Evolutionary conservation across 495 filamentous ascomycete genomes (phyloP), one percentile per base, ranked within the genome.

Genomic region (Filosporella fistucella): DNA sequence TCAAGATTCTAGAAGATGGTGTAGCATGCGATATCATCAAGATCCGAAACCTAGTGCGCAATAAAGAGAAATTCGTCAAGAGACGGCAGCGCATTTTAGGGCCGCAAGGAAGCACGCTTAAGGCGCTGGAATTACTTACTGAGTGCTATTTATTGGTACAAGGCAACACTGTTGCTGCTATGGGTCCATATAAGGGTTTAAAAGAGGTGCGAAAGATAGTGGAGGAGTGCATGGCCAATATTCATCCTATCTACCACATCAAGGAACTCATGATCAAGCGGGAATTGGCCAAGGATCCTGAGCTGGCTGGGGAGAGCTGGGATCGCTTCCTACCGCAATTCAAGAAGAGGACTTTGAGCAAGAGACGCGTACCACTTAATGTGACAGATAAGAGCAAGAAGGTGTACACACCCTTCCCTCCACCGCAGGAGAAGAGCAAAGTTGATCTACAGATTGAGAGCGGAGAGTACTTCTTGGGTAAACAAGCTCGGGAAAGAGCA

Each of bases 181-280:
- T 98, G 85, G 94, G 94, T 0, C 77, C 78, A 0, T 96, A 82
- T 69, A 94, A 95, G 65, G 89, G 90, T 12, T 66, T 99, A 34
- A 97, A 97, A 66, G 90, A 96, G 61, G 82, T 96, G 10, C 84
- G 94, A 40, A 74, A 89, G 14, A 82, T 97, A 7, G 77, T 99
- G 4, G 84, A 95, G 63, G 93, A 96, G 64, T 95, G 89, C 67
- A 97, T 99, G 94, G 80, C 80, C 26, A 99, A 99, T 63, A 82
- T 96, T 53, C 89, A 94, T 62, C 85, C 86, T 1, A 90, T 90
- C 56, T 95, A 94, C 66, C 81, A 91, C 59, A 91, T 99, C 71
- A 99, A 99, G 72, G 91, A 96, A 64, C 77, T 97, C 62, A 96
- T 97, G 93, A 95, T 99, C 70, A 96, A 95, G 70, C 85, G 91